phyloP scores from a whole-genome alignment of 2,329 filamentous ascomycete genomes.

The Thielaviopsis euricoi region DNA sequence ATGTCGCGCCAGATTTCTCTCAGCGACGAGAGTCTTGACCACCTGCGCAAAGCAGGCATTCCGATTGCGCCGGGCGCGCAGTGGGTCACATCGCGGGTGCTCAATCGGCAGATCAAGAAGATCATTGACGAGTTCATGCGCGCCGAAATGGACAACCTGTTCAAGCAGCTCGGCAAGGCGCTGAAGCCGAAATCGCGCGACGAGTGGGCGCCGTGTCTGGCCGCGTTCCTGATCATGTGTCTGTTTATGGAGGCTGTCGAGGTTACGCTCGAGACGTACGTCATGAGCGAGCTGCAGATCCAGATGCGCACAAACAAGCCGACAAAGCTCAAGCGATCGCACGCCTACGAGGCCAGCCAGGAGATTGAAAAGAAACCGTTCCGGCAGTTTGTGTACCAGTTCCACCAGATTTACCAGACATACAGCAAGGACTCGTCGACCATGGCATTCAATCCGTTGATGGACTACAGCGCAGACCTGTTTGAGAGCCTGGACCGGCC shows the following conservation, averaged over 20 bases:
- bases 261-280: slow-evolving; percentile 34
- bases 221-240: slow-evolving; percentile 38
- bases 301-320: slow-evolving; percentile 22
- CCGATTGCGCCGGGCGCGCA: not conserved
- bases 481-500: slow-evolving; percentile 27
- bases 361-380: slow-evolving; percentile 43
- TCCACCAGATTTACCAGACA: slow-evolving; percentile 43
- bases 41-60: slow-evolving; percentile 19
- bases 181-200: slow-evolving; percentile 36
- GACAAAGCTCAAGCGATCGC: slow-evolving; percentile 24
- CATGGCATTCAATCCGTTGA: slow-evolving; percentile 38
- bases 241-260: slow-evolving; percentile 43
- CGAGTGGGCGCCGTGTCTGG: slow-evolving; percentile 41
- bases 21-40: slow-evolving; percentile 24
- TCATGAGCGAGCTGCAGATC: slow-evolving; percentile 34
- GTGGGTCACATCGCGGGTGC: slow-evolving; percentile 34
- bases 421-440: slow-evolving; percentile 31
- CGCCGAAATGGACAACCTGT: slow-evolving; percentile 33
- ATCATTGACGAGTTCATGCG: slow-evolving; percentile 38
- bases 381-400: slow-evolving; percentile 42
- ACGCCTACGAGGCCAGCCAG: slow-evolving; percentile 22
- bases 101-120: slow-evolving; percentile 39
- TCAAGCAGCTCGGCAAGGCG: slow-evolving; percentile 34
- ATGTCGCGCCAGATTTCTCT: slow-evolving; percentile 36
- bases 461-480: slow-evolving; percentile 23